These are phyloP conservation scores for Phytophthora hibernalis DNA, from an alignment of 352 stramenopile species.

Conservation along the genomic window DNA sequence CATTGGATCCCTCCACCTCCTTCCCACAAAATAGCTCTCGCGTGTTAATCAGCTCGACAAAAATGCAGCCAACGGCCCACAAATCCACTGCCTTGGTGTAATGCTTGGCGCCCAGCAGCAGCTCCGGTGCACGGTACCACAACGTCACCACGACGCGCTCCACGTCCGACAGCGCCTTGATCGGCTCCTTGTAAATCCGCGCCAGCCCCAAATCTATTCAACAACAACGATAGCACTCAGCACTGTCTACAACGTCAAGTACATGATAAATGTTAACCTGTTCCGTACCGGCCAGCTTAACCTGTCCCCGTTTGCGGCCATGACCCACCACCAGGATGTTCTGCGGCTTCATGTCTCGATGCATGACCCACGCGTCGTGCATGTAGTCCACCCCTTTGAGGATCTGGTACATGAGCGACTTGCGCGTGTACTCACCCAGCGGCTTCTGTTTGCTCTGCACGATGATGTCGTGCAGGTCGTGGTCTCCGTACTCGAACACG, in stretches of 20 bases:
- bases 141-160: slow-evolving; percentile 95
- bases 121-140: slow-evolving; percentile 96
- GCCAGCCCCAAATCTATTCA: slow-evolving; percentile 85
- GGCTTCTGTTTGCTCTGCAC: slow-evolving; percentile 89
- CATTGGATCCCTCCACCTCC: slow-evolving; percentile 87
- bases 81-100: slow-evolving; percentile 97
- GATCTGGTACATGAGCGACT: slow-evolving; percentile 94
- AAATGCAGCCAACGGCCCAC: slow-evolving; percentile 97
- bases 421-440: slow-evolving; percentile 92
- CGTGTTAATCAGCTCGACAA: slow-evolving; percentile 93
- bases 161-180: slow-evolving; percentile 89
- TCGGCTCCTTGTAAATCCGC: slow-evolving; percentile 90
- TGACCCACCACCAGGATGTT: slow-evolving; percentile 94
- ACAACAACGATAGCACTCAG: not conserved
- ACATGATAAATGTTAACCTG: not conserved
- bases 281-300: slow-evolving; percentile 75
- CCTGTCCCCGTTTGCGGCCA: slow-evolving; percentile 79
- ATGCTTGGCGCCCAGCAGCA: slow-evolving; percentile 92
- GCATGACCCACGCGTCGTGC: slow-evolving; percentile 94
- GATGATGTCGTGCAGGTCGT: slow-evolving; percentile 92
- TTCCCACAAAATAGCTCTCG: slow-evolving; percentile 90
- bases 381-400: slow-evolving; percentile 94
- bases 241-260: not conserved
- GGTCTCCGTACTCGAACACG: slow-evolving; percentile 91
- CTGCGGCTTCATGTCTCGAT: slow-evolving; percentile 94